Evolutionary conservation across 805 yeast genomes (phyloP), one percentile per base, ranked within the genome.

Genomic region (Helenozyma baotianmanensis): DNA sequence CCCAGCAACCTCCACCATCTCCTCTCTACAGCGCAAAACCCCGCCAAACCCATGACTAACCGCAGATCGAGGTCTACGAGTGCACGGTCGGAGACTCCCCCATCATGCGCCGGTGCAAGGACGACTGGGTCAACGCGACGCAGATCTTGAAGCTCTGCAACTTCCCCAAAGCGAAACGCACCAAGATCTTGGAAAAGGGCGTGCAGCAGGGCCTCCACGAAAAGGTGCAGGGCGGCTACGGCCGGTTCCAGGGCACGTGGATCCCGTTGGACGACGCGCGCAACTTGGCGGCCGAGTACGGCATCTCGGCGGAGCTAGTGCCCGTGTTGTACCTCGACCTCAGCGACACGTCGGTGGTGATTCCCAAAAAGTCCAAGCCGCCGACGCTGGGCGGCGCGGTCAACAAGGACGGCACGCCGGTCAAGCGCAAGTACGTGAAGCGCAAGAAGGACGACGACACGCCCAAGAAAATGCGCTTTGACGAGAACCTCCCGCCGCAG

Each of bases 181-280:
- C 97, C 13, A 80, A 95, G 48, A 87, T 89, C 41, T 70, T 89
- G 47, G 97, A 89, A 55, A 78, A 82, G 50, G 96, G 89, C 43
- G 95, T 90, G n/a, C 96, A 90, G 53, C 74, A 73, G 25, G 95
- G 95, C 4, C 61, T 69, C 13, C 97, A 89, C 56, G 96, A 89
- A 51, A 90, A 90, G 56, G 87, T 89, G 14, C 97, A 89, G 58
- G 97, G 97, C 41, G 97, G 97, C 2, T 89, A 88, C 55, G 97
- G 97, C 33, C 81, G 89, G 53, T 90, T 88, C 58, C 97, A 90
- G 58, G 97, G 96, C 12, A 89, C 97, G 2, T 89, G 96, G 96
- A 89, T 89, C 7, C 97, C 97, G 0, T 60, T 85, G 41, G 77
- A 71, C 6, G 76, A 84, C 30, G 97, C 96, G 1, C 61, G 53